Base-by-base conservation (phyloP, 345 rosid genomes). In the Citrus unshiu region DNA sequence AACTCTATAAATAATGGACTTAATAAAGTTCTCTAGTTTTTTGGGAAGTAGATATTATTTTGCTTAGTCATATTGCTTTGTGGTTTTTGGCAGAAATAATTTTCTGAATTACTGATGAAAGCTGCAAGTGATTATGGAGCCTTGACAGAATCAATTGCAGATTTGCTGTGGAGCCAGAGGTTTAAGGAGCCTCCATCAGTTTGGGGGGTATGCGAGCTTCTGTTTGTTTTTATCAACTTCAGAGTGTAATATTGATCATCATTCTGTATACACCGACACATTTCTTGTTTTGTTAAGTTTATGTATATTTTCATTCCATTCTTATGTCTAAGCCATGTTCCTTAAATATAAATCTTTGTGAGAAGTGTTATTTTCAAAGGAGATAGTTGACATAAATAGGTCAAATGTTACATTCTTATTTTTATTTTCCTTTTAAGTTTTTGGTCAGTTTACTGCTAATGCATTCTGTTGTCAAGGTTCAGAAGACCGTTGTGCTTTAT, bases 51-150 rank as follows among this genome's bases (percentile, higher is more conserved):
- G 40, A 73, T 54, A 5, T 56, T 35, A 58, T 6, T 72, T 58
- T 19, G 12, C 14, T 61, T 13, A 2, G 32, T 63, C 9, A 76
- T 66, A 18, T 7, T 29, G 60, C 73, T 82, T 46, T 22, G 56
- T 79, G 83, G 66, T 57, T 62, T 72, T 78, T 9, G 74, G 76
- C 90, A 94, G 98, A 97, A 97, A 87, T 98, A 97, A 91, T 97
- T 97, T 75, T 97, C 98, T 0, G 99, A 94, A 74, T 83, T 97
- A 80, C 88, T 97, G 75, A 94, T 89, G 98, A 94, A 93, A 81
- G 98, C 98, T 19, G 99, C 98, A 7, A 84, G 98, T 81, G 99
- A 97, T 83, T 97, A 97, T 82, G 95, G 98, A 62, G 90, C 95
- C 68, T 86, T 96, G 89, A 92, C 98, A 78, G 92, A 98, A 46